A percentile compares a stretch with the other conserved stretches of the same genome.
Evolutionary conservation across 371 early-diverging fungal genomes (phyloP).

Genomic region (Polyrhizophydium stewartii): DNA sequence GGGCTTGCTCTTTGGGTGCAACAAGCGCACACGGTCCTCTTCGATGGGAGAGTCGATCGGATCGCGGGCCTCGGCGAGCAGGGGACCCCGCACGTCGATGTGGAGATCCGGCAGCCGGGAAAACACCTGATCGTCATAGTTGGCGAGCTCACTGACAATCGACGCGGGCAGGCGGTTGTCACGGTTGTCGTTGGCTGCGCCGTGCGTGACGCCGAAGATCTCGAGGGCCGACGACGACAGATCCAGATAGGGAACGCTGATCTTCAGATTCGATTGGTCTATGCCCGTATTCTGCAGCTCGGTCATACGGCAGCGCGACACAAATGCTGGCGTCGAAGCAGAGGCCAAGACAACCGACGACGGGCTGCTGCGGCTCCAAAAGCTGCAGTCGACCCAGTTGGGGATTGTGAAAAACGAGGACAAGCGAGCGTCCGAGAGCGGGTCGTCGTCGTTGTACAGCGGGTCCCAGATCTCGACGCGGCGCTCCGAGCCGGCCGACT

Average conservation of each 20-base stretch:
- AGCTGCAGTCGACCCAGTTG: conserved; percentile 91
- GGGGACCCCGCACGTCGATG: too few species aligned
- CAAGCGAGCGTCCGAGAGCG: conserved; percentile 15
- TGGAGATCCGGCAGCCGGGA: too few species aligned
- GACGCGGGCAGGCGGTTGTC: too few species aligned
- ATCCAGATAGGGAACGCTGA: conserved; percentile 28
- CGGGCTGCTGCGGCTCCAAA: conserved; percentile 40
- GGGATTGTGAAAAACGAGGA: conserved; percentile 66
- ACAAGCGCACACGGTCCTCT: too few species aligned
- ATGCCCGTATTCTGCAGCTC: conserved; percentile 77
- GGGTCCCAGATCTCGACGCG: conserved; percentile 37
- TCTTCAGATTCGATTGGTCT: conserved; percentile 17
- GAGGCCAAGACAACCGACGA: not conserved
- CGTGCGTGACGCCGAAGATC: too few species aligned
- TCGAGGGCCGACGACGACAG: too few species aligned
- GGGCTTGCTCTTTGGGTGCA: too few species aligned
- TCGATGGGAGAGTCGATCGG: too few species aligned
- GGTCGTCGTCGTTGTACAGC: conserved; percentile 34
- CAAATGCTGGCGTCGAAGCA: conserved; percentile 15
- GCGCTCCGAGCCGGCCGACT: conserved; percentile 6
- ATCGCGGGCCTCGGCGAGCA: too few species aligned
- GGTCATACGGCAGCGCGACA: conserved; percentile 75
- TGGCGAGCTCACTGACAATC: too few species aligned
- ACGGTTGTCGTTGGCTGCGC: too few species aligned
- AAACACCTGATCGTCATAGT: too few species aligned